Evolutionary conservation across 495 filamentous ascomycete species (phyloP).

Genomic region (Parmelia sp.): DNA sequence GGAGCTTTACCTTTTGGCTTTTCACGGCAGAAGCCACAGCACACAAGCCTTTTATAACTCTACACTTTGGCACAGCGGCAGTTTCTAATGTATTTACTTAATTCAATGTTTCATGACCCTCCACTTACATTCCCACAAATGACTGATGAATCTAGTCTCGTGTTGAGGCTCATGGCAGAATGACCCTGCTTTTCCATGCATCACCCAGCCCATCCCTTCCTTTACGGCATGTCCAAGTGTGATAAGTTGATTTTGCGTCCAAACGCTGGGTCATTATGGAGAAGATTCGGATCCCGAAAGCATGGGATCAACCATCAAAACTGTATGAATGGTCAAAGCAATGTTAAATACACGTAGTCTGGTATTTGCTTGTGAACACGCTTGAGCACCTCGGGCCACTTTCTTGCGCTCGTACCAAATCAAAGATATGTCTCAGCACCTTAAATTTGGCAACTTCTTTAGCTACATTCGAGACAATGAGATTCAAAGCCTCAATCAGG

Average conservation of each 20-base stretch:
- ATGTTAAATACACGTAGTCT: too few relatives aligned
- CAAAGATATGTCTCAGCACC: too few relatives aligned
- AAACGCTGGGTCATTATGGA: too few relatives aligned
- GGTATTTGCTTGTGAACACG: not conserved
- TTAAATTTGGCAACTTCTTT: not conserved
- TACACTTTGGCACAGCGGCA: slow-evolving; percentile 5
- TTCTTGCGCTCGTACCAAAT: too few relatives aligned
- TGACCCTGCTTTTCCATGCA: not conserved
- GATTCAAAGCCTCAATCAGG: slow-evolving; percentile 71
- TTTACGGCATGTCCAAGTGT: not conserved
- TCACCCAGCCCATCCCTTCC: not conserved
- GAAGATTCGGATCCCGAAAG: too few relatives aligned
- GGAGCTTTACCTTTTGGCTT: not conserved
- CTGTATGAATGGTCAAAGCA: too few relatives aligned
- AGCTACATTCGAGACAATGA: slow-evolving; percentile 43
- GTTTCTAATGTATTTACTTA: slow-evolving; percentile 21
- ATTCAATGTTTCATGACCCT: slow-evolving; percentile 13
- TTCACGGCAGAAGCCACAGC: not conserved
- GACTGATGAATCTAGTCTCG: not conserved
- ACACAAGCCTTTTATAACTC: slow-evolving; percentile 3
- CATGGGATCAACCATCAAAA: too few relatives aligned
- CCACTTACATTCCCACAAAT: not conserved
- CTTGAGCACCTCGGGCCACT: not conserved
- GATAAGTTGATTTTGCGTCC: not conserved
- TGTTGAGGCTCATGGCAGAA: not conserved